Evolutionary conservation across 2,329 filamentous ascomycete genomes (phyloP), one percentile per base, ranked within the genome.

Genomic region (Apiospora saccharicola): DNA sequence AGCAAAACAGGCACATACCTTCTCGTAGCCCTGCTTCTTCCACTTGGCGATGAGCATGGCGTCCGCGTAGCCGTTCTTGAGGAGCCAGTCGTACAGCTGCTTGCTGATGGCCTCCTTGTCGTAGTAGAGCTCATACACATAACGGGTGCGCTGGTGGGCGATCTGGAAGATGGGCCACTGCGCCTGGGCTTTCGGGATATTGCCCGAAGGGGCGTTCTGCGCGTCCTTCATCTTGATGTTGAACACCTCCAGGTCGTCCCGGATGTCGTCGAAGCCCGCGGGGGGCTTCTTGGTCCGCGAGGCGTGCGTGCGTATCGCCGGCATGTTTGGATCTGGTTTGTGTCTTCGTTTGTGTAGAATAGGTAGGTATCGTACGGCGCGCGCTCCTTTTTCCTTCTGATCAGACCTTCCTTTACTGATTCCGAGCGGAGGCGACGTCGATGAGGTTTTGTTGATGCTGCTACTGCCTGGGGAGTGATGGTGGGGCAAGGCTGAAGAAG

Each of bases 1-100:
- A n/a, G n/a, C n/a, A n/a, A n/a, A n/a, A n/a, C n/a, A n/a, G n/a
- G n/a, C n/a, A n/a, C 34, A 41, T 82, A 94, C 94, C 91, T 98
- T 98, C 84, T 99, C 96, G 80, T 99, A 99, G 22, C 96, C 96
- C 79, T 97, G 93, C 86, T 99, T 99, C 90, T 99, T 99, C 96
- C 96, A 99, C 86, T 99, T 99, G 19, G 96, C 96, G 80, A 99
- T 98, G 80, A 99, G 86, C 86, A 95, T 96, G 67, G 94, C 91
- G 83, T 99, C 96, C 6, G 95, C 96, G 81, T 99, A 98, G 69
- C 92, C 92, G 81, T 99, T 98, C 89, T 99, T 99, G 73, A 99
- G 86, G 75, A 98, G 86, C 92, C 94, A 99, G 77, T 98, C 96
- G 83, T 99, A 99, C 26, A 99, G 87, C 83, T 92, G 87, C 84